Evolutionary conservation across 129 eudicot species (phyloP).

Genomic region (Flaveria brownii): DNA sequence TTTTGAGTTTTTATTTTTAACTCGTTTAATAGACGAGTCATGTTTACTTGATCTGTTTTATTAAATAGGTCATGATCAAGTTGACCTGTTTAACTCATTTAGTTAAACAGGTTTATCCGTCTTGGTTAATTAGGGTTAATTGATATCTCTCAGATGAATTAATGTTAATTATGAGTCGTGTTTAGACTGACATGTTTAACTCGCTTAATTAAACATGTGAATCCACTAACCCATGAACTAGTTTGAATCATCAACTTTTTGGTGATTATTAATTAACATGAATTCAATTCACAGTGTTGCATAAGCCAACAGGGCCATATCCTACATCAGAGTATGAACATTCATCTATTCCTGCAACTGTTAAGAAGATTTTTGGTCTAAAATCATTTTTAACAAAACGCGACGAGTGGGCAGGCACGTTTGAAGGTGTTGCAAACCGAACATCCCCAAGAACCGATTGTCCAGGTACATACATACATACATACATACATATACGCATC

Average conservation of each 20-base stretch:
- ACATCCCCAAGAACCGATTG: constrained; percentile 70
- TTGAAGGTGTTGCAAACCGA: constrained; percentile 54
- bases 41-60: too few relatives aligned
- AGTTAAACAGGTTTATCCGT: not conserved
- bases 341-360: constrained; percentile 80
- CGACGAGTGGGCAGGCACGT: constrained; percentile 86
- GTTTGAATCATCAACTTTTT: not conserved
- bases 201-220: too few relatives aligned
- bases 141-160: too few relatives aligned
- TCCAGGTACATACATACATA: constrained; percentile 49
- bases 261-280: not conserved
- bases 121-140: not conserved
- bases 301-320: constrained; percentile 61
- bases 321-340: constrained; percentile 82
- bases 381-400: constrained; percentile 61
- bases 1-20: not conserved
- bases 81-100: not conserved
- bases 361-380: constrained; percentile 69
- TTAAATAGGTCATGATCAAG: not conserved
- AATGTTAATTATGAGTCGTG: too few relatives aligned
- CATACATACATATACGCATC: not conserved
- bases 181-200: not conserved
- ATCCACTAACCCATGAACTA: too few relatives aligned
- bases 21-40: too few relatives aligned
- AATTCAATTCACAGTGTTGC: constrained; percentile 42